A percentile compares a stretch with the other conserved stretches of the same genome.
These are phyloP conservation scores for Rutstroemia sydowiana DNA, from an alignment of 2,329 filamentous ascomycete genomes.

Conservation along the genomic window DNA sequence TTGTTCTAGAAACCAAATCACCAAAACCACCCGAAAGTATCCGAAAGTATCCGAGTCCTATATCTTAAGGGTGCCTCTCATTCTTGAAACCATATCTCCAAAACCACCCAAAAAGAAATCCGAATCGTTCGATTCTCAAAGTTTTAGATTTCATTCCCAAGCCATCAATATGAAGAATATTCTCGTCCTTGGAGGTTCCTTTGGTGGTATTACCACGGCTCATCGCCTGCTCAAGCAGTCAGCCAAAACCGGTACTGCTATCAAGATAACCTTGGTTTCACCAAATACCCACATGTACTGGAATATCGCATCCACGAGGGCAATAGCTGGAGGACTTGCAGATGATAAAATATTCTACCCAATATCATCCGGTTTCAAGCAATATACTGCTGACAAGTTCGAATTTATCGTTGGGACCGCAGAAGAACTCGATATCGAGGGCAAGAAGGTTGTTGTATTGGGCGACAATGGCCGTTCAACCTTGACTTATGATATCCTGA, in stretches of 20 bases:
- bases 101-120: too few relatives aligned
- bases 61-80: too few relatives aligned
- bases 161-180: slow-evolving; percentile 15
- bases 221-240: slow-evolving; percentile 29
- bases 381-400: slow-evolving; percentile 41
- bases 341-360: slow-evolving; percentile 36
- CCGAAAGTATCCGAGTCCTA: too few relatives aligned
- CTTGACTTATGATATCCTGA: slow-evolving; percentile 41
- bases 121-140: background rate
- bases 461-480: slow-evolving; percentile 28
- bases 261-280: slow-evolving; percentile 47
- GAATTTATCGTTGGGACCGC: slow-evolving; percentile 46
- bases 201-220: slow-evolving; percentile 24
- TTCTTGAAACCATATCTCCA: too few relatives aligned
- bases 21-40: too few relatives aligned
- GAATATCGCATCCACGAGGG: slow-evolving; percentile 40
- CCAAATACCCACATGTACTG: slow-evolving; percentile 44
- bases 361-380: slow-evolving; percentile 37
- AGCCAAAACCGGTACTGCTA: slow-evolving; percentile 24
- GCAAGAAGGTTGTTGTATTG: slow-evolving; percentile 36
- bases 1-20: too few relatives aligned
- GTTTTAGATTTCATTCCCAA: background rate
- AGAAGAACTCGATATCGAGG: slow-evolving; percentile 34
- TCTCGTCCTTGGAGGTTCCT: slow-evolving; percentile 29
- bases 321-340: slow-evolving; percentile 34